Percentiles rank a stretch among this genome's conserved stretches.
phyloP scores from a whole-genome alignment of 2,329 filamentous ascomycete species.

The Fusarium equiseti region DNA sequence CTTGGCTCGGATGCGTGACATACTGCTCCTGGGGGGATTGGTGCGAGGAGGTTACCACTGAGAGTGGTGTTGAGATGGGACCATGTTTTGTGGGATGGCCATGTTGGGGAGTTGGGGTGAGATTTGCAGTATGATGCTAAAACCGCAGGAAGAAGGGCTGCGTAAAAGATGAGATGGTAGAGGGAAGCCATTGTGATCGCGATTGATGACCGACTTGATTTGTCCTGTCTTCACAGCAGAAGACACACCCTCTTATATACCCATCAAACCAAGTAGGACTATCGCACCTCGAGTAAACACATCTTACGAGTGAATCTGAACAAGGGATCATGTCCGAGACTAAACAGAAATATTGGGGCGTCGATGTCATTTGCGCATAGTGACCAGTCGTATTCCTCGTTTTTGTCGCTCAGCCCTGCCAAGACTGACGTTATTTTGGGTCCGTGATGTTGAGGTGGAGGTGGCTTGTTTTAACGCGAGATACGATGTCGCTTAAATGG shows the following conservation, averaged over 20 bases:
- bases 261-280: neutral
- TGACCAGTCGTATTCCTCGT: conserved; percentile 37
- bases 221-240: neutral
- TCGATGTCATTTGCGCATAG: conserved; percentile 2
- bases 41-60: conserved; percentile 57
- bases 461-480: conserved; percentile 24
- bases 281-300: neutral
- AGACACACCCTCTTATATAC: conserved; percentile 17
- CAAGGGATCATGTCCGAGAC: conserved; percentile 38
- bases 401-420: conserved; percentile 31
- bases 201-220: neutral
- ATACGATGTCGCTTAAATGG: conserved; percentile 1
- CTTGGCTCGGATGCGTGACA: conserved; percentile 45
- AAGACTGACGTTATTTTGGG: conserved; percentile 1
- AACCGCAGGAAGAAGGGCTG: conserved; percentile 2
- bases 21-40: conserved; percentile 53
- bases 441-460: conserved; percentile 13
- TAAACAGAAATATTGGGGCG: conserved; percentile 3
- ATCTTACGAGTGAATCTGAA: neutral
- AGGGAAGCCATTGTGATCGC: conserved; percentile 25
- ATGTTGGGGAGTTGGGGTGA: conserved; percentile 58
- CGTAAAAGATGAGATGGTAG: neutral
- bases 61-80: conserved; percentile 58
- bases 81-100: conserved; percentile 63
- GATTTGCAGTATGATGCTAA: conserved; percentile 57